Percentiles rank a stretch among this genome's conserved stretches.
phyloP scores from a whole-genome alignment of 2,329 filamentous ascomycete species.

The Penicillium sp. region DNA sequence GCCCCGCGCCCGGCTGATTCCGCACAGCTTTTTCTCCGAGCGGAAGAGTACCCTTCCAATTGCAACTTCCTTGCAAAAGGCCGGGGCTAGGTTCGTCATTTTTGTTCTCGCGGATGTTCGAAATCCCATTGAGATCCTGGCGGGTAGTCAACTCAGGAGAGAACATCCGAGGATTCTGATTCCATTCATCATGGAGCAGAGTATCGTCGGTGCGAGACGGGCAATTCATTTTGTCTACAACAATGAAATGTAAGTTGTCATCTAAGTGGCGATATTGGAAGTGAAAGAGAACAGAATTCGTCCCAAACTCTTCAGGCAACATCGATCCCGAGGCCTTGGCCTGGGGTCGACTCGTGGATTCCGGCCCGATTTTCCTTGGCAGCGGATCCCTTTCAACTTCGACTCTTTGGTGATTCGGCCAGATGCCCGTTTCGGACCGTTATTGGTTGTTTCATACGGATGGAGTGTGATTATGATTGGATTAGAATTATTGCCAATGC shows the following conservation, averaged over 20 bases:
- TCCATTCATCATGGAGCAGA: constrained; percentile 52
- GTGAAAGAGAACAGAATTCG: not conserved
- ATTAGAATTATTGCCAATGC: not conserved
- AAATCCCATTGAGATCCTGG: constrained; percentile 57
- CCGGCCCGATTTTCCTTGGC: constrained; percentile 14
- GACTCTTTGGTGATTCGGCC: constrained; percentile 1
- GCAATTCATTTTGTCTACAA: constrained; percentile 51
- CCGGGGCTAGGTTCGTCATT: constrained; percentile 4
- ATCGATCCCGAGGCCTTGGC: constrained; percentile 14
- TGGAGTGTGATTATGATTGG: not conserved
- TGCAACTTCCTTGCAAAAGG: constrained; percentile 1
- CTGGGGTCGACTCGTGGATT: not conserved
- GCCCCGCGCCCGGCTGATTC: not conserved
- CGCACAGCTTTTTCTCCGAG: constrained; percentile 6
- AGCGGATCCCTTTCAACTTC: not conserved
- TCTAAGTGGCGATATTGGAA: not conserved
- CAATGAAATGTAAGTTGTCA: not conserved
- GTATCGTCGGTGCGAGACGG: constrained; percentile 54
- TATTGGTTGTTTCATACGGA: not conserved
- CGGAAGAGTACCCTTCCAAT: constrained; percentile 2
- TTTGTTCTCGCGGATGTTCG: constrained; percentile 50
- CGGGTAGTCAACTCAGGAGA: constrained; percentile 53
- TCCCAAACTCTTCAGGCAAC: constrained; percentile 3
- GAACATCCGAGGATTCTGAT: constrained; percentile 55
- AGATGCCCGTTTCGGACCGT: not conserved